Conservation (phyloP, 306 rosid species). For the Coriaria nepalensis region DNA sequence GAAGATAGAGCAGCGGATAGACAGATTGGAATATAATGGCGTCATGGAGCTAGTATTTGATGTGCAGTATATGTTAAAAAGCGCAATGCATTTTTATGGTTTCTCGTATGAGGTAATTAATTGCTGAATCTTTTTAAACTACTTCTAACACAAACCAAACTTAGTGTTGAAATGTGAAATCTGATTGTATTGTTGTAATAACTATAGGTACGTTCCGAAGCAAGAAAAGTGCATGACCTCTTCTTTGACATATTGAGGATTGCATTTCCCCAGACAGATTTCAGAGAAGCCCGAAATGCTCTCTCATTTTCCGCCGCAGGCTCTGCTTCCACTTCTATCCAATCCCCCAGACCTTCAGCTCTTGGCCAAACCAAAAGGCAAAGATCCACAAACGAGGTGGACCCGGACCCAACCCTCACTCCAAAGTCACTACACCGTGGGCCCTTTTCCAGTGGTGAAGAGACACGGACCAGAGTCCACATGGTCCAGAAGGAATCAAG, state of each 20-base stretch:
- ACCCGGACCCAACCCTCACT: conserved; percentile 33
- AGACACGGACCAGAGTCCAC: conserved; percentile 45
- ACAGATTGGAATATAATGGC: conserved; percentile 69
- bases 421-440: conserved; percentile 48
- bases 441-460: conserved; percentile 30
- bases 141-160: too few relatives aligned
- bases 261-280: conserved; percentile 71
- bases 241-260: conserved; percentile 71
- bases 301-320: conserved; percentile 45
- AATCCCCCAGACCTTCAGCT: conserved; percentile 37
- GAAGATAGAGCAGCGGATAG: conserved; percentile 78
- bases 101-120: conserved; percentile 62
- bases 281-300: conserved; percentile 57
- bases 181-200: background rate
- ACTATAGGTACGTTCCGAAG: conserved; percentile 62
- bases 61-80: conserved; percentile 81
- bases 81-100: conserved; percentile 68
- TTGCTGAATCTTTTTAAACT: background rate
- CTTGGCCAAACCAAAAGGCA: conserved; percentile 52
- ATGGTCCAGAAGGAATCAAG: conserved; percentile 51
- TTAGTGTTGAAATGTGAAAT: background rate
- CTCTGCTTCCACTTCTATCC: conserved; percentile 19
- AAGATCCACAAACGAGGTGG: conserved; percentile 40
- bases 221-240: conserved; percentile 82
- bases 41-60: conserved; percentile 79